Base-by-base conservation (phyloP, 2,329 filamentous ascomycete species). In the Aureobasidium sp. region DNA sequence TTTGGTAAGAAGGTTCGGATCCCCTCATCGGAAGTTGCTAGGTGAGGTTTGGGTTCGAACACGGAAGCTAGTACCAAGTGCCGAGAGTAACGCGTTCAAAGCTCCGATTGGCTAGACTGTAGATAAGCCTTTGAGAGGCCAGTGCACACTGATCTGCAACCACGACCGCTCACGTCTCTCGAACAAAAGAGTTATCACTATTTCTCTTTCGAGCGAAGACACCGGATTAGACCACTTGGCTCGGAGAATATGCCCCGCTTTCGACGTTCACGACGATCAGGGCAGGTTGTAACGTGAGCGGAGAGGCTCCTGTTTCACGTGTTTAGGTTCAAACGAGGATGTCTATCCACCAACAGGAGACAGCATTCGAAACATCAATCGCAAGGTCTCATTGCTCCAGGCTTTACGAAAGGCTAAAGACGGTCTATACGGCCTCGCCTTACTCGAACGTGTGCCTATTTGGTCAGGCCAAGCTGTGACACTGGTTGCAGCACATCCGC, bases 1-100 rank as follows among this genome's bases (percentile, higher is more conserved):
- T 57, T 43, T 45, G 19, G 53, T 35, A 35, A 33, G 40, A 33
- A 2, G 2, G 23, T 33, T 57, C 53, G 53, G 53, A 15, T 57
- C 53, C n/a, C 53, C 37, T 54, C 53, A 45, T 45, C 53, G 53
- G 53, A 57, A 35, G 40, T 45, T 10, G 29, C 25, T n/a, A 57
- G 40, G 53, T 57, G 53, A 57, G 53, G 53, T 57, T 57, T n/a
- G 4, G 45, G 23, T 33, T 17, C n/a, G 17, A n/a, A 54, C 25
- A 19, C 29, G 47, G 47, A 23, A 23, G 19, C n/a, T n/a, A n/a
- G n/a, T n/a, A n/a, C n/a, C n/a, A n/a, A n/a, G 17, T 49, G 4
- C 15, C 29, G n/a, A 49, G 25, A 31, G 21, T 19, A 4, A 33
- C 37, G n/a, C 9, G 17, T 10, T 9, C n/a, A 54, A 54, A 33